These are phyloP conservation scores for Cardiospermum halicacabum DNA, from an alignment of 345 rosid genomes.

Conservation along the genomic window DNA sequence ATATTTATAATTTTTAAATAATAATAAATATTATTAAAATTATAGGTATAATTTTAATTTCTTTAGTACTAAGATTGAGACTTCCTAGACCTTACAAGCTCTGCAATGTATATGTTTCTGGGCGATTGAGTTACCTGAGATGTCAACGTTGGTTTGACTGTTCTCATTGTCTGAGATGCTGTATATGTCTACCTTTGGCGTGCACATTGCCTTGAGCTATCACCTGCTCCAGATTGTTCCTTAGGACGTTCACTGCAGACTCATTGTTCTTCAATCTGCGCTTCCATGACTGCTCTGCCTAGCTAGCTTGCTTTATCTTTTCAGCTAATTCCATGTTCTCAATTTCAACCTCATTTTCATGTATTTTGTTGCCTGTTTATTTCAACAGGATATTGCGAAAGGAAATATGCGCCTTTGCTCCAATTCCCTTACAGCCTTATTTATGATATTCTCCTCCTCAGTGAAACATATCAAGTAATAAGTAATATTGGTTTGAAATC, in stretches of 20 bases:
- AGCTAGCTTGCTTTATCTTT: conserved; percentile 46
- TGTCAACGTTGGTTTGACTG: conserved; percentile 17
- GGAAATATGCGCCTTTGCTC: conserved; percentile 48
- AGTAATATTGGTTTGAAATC: neutral
- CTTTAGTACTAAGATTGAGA: conserved; percentile 43
- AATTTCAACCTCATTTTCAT: conserved; percentile 55
- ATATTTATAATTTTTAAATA: too few species aligned
- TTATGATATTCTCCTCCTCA: conserved; percentile 59
- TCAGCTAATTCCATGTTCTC: conserved; percentile 58
- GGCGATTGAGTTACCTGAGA: conserved; percentile 18
- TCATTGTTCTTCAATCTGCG: conserved; percentile 64
- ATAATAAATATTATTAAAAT: too few species aligned
- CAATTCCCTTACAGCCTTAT: conserved; percentile 50
- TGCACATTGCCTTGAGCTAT: conserved; percentile 42
- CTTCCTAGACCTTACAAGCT: conserved; percentile 49
- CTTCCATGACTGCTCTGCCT: conserved; percentile 66
- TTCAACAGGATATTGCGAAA: conserved; percentile 50
- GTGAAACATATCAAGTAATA: conserved; percentile 5
- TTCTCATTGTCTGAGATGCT: conserved; percentile 41
- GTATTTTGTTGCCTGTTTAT: conserved; percentile 51
- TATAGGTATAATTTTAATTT: too few species aligned
- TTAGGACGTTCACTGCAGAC: conserved; percentile 52
- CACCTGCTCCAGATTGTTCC: conserved; percentile 60
- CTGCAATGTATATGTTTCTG: conserved; percentile 40
- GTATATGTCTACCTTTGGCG: conserved; percentile 67